These are phyloP conservation scores for Pezicula carpinea DNA, from an alignment of 2,329 filamentous ascomycete species.

Conservation along the genomic window DNA sequence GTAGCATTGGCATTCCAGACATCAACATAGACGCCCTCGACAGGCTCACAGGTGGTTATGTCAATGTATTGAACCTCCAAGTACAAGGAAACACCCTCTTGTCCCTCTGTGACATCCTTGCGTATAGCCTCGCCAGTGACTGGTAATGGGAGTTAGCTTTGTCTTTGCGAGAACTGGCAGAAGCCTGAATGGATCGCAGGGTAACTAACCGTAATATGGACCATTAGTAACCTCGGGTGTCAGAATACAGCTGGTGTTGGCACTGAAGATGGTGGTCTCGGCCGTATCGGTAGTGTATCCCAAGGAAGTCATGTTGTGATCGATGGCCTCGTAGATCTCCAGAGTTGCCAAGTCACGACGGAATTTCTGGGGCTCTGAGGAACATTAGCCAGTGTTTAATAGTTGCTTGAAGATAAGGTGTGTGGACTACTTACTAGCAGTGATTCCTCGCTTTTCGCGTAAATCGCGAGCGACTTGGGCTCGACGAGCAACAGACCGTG, in stretches of 20 bases:
- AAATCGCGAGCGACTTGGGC: conserved; percentile 27
- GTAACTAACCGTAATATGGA: conserved; percentile 4
- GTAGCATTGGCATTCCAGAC: conserved; percentile 38
- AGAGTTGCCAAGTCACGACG: conserved; percentile 19
- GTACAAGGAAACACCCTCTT: not conserved
- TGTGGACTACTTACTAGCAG: conserved; percentile 7
- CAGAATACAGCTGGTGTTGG: conserved; percentile 26
- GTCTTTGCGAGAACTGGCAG: no score
- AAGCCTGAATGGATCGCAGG: no score
- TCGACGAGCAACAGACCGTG: conserved; percentile 30
- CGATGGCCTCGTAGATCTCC: conserved; percentile 16
- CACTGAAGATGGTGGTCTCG: conserved; percentile 35
- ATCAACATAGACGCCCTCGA: conserved; percentile 38
- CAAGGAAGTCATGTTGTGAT: conserved; percentile 14
- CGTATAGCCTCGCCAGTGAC: conserved; percentile 17
- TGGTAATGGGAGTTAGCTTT: no score
- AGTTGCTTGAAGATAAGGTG: no score
- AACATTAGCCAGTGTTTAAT: not conserved
- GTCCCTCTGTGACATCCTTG: not conserved
- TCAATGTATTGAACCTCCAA: conserved; percentile 1
- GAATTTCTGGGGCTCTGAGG: conserved; percentile 16
- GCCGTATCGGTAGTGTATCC: conserved; percentile 31
- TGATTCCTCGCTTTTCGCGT: conserved; percentile 26
- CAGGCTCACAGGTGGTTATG: not conserved
- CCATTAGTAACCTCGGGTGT: conserved; percentile 15